These are phyloP conservation scores for Angomonas ambiguus DNA, from an alignment of 208 protist species.

Conservation along the genomic window DNA sequence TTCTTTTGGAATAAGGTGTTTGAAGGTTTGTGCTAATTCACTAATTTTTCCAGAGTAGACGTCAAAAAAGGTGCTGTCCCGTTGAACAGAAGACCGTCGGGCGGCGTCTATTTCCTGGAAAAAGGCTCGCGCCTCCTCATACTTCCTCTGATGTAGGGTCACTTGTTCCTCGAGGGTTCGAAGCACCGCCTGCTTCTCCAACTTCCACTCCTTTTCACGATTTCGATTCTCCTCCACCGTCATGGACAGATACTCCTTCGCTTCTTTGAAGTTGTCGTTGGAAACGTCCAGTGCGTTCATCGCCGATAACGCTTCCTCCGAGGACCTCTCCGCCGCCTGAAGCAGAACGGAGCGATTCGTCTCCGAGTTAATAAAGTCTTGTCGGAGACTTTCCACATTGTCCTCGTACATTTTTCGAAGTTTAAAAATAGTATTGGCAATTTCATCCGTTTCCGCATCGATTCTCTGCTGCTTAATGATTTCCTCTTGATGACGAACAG, in stretches of 20 bases:
- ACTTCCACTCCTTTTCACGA: neutral
- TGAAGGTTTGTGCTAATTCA: neutral
- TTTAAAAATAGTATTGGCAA: constrained; percentile 44
- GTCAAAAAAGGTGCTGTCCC: neutral
- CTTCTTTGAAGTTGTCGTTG: neutral
- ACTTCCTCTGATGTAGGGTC: neutral
- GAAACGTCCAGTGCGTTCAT: neutral
- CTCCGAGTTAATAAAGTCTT: constrained; percentile 26
- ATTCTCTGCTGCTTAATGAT: constrained; percentile 40
- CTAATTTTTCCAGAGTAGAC: neutral
- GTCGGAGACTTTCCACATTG: constrained; percentile 27
- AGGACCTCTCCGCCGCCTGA: neutral
- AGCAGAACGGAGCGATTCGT: constrained; percentile 15
- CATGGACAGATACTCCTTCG: neutral
- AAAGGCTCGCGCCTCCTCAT: neutral
- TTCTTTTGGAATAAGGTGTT: neutral
- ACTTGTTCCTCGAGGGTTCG: neutral
- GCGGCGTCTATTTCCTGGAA: neutral
- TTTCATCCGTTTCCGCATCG: constrained; percentile 52
- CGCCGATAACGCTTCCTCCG: neutral
- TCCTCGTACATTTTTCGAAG: constrained; percentile 55
- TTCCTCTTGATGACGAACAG: constrained; percentile 15
- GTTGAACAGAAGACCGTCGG: neutral
- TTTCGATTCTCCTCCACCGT: neutral
- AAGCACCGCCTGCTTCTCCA: neutral